Percentiles rank a stretch among this genome's conserved stretches.
Evolutionary conservation across 331 rosid species (phyloP).

Genomic region (Phaseolus coccineus): DNA sequence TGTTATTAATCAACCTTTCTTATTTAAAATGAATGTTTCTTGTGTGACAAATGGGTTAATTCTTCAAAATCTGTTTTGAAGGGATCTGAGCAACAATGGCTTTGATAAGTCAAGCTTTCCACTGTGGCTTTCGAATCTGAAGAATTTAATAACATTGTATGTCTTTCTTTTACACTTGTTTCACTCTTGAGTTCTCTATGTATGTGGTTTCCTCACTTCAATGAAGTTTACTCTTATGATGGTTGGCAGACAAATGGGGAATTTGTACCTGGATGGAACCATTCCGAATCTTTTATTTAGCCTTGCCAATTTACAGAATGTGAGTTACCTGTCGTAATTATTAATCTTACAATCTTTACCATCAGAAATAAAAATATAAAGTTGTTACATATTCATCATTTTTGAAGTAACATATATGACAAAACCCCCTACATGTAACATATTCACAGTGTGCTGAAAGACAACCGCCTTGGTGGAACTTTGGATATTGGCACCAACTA

Average conservation of each 20-base stretch:
- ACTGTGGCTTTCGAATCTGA: slow-evolving; percentile 50
- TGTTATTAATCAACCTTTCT: background rate
- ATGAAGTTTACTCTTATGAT: background rate
- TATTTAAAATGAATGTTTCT: background rate
- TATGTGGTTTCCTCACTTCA: slow-evolving; percentile 21
- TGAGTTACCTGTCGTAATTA: slow-evolving; percentile 48
- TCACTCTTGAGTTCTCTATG: background rate
- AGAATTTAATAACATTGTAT: slow-evolving; percentile 57
- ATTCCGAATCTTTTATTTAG: slow-evolving; percentile 54
- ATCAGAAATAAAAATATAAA: background rate
- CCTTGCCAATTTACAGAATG: slow-evolving; percentile 48
- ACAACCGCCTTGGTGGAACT: slow-evolving; percentile 29
- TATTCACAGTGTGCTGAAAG: slow-evolving; percentile 32
- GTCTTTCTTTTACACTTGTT: slow-evolving; percentile 39
- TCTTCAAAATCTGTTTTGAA: slow-evolving; percentile 38
- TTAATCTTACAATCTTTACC: background rate
- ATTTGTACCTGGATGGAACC: slow-evolving; percentile 46
- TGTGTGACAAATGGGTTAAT: background rate
- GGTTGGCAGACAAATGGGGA: slow-evolving; percentile 60
- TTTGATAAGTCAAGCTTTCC: slow-evolving; percentile 51
- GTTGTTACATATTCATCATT: background rate
- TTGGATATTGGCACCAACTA: slow-evolving; percentile 39
- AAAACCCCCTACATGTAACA: background rate
- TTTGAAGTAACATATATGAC: background rate
- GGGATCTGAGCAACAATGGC: slow-evolving; percentile 68